Base-by-base conservation (phyloP, 805 yeast genomes). In the Soucietia sequanensis region DNA sequence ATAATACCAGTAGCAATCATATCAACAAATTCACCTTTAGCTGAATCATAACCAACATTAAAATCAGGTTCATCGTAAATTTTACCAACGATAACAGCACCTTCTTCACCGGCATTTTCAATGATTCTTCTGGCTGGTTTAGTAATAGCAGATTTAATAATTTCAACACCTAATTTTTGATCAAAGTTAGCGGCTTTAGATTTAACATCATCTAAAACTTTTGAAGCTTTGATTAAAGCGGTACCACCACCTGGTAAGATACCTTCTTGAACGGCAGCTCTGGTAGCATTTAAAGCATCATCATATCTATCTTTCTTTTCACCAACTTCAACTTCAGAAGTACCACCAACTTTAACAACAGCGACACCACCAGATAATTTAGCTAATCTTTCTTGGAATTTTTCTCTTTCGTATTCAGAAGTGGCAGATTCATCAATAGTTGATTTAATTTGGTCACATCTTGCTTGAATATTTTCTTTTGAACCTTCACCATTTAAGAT, bases 201-300 rank as follows among this genome's bases (percentile, higher is more conserved):
- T 63, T 80, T 73, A 44, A 86, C 80, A 15, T 63, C 71, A 46
- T 80, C 88, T 54, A 93, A 76, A 43, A 81, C 64, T 52, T 79
- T 75, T 35, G 95, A 78, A 33, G 98, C 97, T 78, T 93, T 93
- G 56, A 88, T 76, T 58, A 93, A 76, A 39, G 99, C 99, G 48
- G 97, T 88, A 70, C 99, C 99, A 65, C 99, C 99, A 72, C 99
- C 99, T 59, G 99, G 99, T 49, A 93, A 77, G 60, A 93, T 89
- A 70, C 99, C 99, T 69, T 88, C 96, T 70, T 91, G 91, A 46
- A 93, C 96, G 47, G 99, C 99, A 43, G 99, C 97, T 69, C 98
- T 88, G 35, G 98, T 93, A 37, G 99, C 97, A 61, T 93, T 91
- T 61, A 93, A 77, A 18, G 99, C 98, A 72, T 93, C 99, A 56